Percentiles rank a stretch among this genome's conserved stretches.
Evolutionary conservation across 1,139 yeast species (phyloP).

Genomic region (Wickerhamomyces sp.): DNA sequence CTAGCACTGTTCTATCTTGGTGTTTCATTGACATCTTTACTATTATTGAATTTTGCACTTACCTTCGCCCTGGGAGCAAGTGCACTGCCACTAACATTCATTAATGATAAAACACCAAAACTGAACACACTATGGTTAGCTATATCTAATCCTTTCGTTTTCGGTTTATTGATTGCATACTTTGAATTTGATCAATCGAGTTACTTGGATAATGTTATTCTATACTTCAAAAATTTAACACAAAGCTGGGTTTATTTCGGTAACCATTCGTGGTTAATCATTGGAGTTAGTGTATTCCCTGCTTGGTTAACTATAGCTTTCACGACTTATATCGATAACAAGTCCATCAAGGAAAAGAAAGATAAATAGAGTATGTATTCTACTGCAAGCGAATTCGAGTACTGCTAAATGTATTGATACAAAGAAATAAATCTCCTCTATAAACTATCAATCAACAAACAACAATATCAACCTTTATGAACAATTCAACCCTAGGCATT

Average conservation of each 20-base stretch:
- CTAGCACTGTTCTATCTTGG: conserved; percentile 58
- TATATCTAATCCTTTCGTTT: conserved; percentile 53
- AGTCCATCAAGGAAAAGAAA: conserved; percentile 4
- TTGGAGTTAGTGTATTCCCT: conserved; percentile 78
- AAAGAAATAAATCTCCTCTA: neutral
- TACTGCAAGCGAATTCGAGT: neutral
- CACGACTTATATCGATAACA: conserved; percentile 18
- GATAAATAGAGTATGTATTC: neutral
- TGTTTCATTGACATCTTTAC: conserved; percentile 63
- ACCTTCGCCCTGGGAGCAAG: conserved; percentile 66
- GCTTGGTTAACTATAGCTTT: conserved; percentile 60
- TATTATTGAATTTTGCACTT: conserved; percentile 81
- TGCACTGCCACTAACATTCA: conserved; percentile 67
- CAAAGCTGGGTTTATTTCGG: conserved; percentile 64
- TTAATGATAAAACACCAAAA: conserved; percentile 29
- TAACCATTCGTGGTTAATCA: conserved; percentile 84
- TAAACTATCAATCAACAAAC: no score
- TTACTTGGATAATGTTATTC: conserved; percentile 23
- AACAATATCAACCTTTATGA: no score
- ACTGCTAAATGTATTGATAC: neutral
- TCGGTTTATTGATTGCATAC: conserved; percentile 35
- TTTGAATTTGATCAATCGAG: conserved; percentile 32
- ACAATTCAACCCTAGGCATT: no score
- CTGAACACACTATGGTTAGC: conserved; percentile 34
- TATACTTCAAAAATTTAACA: conserved; percentile 37